These are phyloP conservation scores for Funneliformis geosporum DNA, from an alignment of 192 early-diverging fungal genomes.

Conservation along the genomic window DNA sequence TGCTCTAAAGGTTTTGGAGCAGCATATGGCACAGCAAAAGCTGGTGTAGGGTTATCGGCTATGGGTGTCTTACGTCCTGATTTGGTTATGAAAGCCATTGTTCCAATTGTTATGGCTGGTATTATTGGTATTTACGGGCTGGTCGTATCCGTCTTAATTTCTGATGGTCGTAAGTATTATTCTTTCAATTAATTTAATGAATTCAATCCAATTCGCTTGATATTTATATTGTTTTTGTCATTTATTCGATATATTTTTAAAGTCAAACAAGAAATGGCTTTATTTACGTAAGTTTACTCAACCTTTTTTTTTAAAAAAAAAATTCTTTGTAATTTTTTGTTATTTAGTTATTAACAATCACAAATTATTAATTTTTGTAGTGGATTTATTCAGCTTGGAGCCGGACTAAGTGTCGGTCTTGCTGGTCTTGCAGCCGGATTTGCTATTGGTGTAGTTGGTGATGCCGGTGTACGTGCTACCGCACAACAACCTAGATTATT, in stretches of 20 bases:
- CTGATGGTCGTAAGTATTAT: conserved; percentile 69
- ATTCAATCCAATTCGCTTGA: background rate
- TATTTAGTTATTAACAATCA: background rate
- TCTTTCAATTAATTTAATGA: background rate
- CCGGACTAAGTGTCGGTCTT: conserved; percentile 80
- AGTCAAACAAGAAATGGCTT: conserved; percentile 56
- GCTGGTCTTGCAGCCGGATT: conserved; percentile 87
- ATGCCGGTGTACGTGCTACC: conserved; percentile 81
- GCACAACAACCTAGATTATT: conserved; percentile 80
- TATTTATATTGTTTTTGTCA: background rate
- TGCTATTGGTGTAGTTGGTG: conserved; percentile 90
- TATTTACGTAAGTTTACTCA: conserved; percentile 54
- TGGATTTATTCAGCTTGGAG: conserved; percentile 80
- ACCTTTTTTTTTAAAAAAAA: background rate
- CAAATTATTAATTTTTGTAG: conserved; percentile 16
- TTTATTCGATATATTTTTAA: background rate
- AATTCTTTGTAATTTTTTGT: background rate
- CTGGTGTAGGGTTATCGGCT: conserved; percentile 85
- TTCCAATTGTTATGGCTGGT: conserved; percentile 98
- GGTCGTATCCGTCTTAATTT: conserved; percentile 91
- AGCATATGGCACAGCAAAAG: conserved; percentile 90
- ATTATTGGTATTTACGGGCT: conserved; percentile 99
- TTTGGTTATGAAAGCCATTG: conserved; percentile 82
- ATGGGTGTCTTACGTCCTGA: conserved; percentile 88
- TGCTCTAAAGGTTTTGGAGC: conserved; percentile 76